Conservation (phyloP, 805 yeast species). For the Isabelozyma rhagii region DNA sequence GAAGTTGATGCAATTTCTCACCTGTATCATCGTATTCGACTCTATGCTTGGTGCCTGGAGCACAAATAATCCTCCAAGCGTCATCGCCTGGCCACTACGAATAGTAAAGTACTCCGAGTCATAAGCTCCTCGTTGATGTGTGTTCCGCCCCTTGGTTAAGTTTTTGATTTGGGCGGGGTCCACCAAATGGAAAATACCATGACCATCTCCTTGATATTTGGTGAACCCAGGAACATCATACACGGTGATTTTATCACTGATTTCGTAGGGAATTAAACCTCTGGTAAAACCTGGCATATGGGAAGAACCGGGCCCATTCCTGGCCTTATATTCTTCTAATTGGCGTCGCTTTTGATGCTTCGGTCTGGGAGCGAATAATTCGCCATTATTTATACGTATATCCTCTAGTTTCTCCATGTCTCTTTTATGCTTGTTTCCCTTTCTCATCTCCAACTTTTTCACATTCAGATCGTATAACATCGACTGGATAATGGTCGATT, state of each 20-base stretch:
- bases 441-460: constrained; percentile 2
- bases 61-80: constrained; percentile 62
- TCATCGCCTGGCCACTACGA: constrained; percentile 43
- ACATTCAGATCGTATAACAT: constrained; percentile 23
- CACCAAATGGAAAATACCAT: constrained; percentile 26
- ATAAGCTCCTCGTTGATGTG: constrained; percentile 27
- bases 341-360: not conserved
- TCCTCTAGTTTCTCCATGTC: constrained; percentile 11
- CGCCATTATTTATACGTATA: constrained; percentile 12
- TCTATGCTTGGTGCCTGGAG: constrained; percentile 48
- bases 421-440: constrained; percentile 3
- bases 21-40: constrained; percentile 39
- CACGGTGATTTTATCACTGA: constrained; percentile 27
- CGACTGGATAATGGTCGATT: constrained; percentile 56
- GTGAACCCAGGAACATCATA: constrained; percentile 51
- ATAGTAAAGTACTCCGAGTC: constrained; percentile 33
- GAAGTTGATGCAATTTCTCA: constrained; percentile 44
- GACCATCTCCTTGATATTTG: constrained; percentile 15
- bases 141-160: constrained; percentile 24
- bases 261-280: constrained; percentile 32
- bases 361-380: not conserved
- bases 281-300: constrained; percentile 73
- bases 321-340: constrained; percentile 16
- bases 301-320: constrained; percentile 45
- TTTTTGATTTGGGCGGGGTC: constrained; percentile 19